Evolutionary conservation across 225 moss, liverwort and hornwort genomes (phyloP).

Genomic region (Marchantia polymorpha): DNA sequence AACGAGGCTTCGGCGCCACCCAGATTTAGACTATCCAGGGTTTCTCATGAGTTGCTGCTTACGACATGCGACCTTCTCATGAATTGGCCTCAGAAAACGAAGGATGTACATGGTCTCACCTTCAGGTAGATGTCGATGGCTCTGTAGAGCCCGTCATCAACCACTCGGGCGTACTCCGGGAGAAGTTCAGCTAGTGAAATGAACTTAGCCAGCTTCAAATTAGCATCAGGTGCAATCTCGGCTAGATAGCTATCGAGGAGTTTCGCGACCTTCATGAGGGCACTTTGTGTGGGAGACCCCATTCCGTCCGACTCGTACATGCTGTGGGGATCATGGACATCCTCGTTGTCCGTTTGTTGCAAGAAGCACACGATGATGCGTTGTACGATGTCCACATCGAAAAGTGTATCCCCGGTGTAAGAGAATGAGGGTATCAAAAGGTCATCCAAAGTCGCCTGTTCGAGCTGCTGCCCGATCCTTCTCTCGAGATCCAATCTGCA

Average conservation of each 20-base stretch:
- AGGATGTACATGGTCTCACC: slow-evolving; percentile 34
- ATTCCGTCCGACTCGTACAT: slow-evolving; percentile 92
- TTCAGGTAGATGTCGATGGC: slow-evolving; percentile 97
- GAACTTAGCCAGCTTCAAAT: slow-evolving; percentile 91
- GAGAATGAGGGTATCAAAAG: slow-evolving; percentile 96
- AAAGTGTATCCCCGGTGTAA: slow-evolving; percentile 95
- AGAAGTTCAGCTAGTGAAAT: slow-evolving; percentile 77
- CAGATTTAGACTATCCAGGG: too few relatives aligned
- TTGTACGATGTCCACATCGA: slow-evolving; percentile 96
- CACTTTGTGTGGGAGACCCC: slow-evolving; percentile 89
- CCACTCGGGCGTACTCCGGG: slow-evolving; percentile 92
- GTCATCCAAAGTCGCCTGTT: slow-evolving; percentile 94
- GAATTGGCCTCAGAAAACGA: neutral
- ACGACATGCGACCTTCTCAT: too few relatives aligned
- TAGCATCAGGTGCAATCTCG: slow-evolving; percentile 98
- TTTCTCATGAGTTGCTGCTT: too few relatives aligned
- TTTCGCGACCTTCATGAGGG: slow-evolving; percentile 96
- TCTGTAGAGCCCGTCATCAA: slow-evolving; percentile 96
- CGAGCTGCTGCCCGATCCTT: slow-evolving; percentile 91
- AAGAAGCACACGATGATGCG: slow-evolving; percentile 88
- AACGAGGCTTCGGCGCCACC: neutral
- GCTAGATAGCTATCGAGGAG: slow-evolving; percentile 95
- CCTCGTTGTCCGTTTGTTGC: slow-evolving; percentile 87
- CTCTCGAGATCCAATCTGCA: slow-evolving; percentile 91
- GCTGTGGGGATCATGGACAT: slow-evolving; percentile 70